A percentile compares a stretch with the other conserved stretches of the same genome.
Evolutionary conservation across 495 filamentous ascomycete species (phyloP).

Genomic region (Lepidopterella palustris): DNA sequence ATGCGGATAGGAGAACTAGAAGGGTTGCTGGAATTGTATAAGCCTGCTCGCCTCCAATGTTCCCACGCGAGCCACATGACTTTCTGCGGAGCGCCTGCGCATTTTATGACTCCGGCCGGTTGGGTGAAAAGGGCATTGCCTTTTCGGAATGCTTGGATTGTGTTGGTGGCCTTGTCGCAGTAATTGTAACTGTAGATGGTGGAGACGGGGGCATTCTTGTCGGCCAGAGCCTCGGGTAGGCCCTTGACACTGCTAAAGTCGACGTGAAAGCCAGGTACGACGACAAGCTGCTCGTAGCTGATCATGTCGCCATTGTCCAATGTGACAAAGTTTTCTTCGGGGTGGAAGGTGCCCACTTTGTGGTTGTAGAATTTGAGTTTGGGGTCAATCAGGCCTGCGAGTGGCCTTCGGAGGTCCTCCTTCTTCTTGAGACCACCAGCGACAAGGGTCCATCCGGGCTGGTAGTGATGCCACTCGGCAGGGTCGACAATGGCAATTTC

Average conservation of each 20-base stretch:
- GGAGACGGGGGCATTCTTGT: constrained; percentile 52
- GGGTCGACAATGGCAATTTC: constrained; percentile 66
- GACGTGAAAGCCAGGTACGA: constrained; percentile 55
- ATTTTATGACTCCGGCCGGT: constrained; percentile 59
- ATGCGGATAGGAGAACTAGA: constrained; percentile 50
- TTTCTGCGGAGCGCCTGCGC: constrained; percentile 65
- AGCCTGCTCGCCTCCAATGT: constrained; percentile 55
- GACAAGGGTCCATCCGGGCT: constrained; percentile 66
- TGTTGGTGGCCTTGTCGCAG: constrained; percentile 52
- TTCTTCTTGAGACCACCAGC: constrained; percentile 57
- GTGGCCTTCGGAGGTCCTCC: constrained; percentile 47
- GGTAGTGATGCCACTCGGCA: constrained; percentile 59
- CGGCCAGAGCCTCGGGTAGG: constrained; percentile 52
- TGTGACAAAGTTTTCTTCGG: constrained; percentile 53
- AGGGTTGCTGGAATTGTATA: constrained; percentile 45
- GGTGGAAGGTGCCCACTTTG: constrained; percentile 47
- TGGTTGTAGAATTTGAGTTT: constrained; percentile 58
- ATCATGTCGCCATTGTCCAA: constrained; percentile 53
- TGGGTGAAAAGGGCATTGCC: constrained; percentile 65
- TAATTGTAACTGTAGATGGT: constrained; percentile 59
- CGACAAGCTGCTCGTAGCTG: constrained; percentile 58
- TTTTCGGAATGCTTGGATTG: constrained; percentile 48
- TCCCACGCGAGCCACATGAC: constrained; percentile 65
- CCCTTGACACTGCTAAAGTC: constrained; percentile 53
- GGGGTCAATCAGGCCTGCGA: constrained; percentile 49